phyloP scores from a whole-genome alignment of 148 eudicot genomes.

The Silene latifolia region DNA sequence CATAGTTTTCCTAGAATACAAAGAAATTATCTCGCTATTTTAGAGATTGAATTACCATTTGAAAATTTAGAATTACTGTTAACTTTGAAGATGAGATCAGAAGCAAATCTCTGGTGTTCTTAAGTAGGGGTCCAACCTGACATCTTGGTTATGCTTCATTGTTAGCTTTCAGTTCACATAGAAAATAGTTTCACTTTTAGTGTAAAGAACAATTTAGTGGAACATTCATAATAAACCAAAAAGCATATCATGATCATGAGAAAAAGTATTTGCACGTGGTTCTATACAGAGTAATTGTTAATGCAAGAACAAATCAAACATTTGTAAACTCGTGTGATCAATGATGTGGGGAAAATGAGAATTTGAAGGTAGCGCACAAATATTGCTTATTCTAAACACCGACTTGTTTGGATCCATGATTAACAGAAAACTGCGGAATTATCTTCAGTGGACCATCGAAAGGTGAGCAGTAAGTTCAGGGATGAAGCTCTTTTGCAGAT shows the following conservation, averaged over 20 bases:
- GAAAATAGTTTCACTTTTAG: background rate
- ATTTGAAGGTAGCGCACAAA: background rate
- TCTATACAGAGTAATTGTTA: background rate
- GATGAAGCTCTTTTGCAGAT: conserved; percentile 71
- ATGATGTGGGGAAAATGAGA: background rate
- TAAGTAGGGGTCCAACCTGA: background rate
- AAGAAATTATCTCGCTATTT: background rate
- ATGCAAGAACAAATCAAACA: background rate
- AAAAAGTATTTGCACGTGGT: background rate
- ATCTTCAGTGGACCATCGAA: conserved; percentile 66
- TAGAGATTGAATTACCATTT: background rate
- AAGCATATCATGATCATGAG: background rate
- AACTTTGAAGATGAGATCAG: background rate
- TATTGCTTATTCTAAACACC: background rate
- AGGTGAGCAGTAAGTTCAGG: conserved; percentile 61
- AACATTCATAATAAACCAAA: background rate
- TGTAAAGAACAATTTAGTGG: background rate
- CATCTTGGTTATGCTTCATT: background rate
- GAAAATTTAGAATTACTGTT: background rate
- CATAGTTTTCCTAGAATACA: background rate
- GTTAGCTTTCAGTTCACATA: background rate
- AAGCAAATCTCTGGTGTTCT: background rate
- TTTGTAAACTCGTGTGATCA: background rate
- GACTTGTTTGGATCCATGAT: conserved; percentile 11
- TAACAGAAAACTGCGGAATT: conserved; percentile 68